Base-by-base conservation (phyloP, 2,329 filamentous ascomycete genomes). In the Fusarium decemcellulare region DNA sequence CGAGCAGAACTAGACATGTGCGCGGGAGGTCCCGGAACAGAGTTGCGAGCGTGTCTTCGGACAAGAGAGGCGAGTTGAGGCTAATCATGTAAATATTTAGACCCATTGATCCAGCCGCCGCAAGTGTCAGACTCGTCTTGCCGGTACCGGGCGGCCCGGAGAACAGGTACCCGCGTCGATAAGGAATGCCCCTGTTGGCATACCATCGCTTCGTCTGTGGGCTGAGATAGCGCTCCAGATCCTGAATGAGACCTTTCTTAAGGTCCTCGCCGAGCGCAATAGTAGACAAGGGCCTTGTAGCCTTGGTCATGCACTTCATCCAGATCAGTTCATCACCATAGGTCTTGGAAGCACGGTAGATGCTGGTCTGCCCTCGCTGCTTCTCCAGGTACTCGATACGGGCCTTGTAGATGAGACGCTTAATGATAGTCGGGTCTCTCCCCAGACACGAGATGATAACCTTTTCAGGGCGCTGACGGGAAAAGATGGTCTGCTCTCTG, bases 101-200 rank as follows among this genome's bases (percentile, higher is more conserved):
- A 1, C 67, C 67, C 66, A 70, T 70, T 2, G 65, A 8, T 1
- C 61, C 63, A 29, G 65, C 68, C 10, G 65, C 58, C 1, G 68
- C 68, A 29, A 72, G 58, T 5, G 68, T 60, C 39, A 68, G 39
- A 23, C 68, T 71, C 4, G 59, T 72, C 42, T 72, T 71, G 12
- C 70, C 70, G 2, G 70, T 72, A 1, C 70, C 70, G 1, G 70
- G 70, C 5, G 70, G 67, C 2, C 70, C 69, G 14, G 65, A 63
- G 40, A 72, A 65, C 34, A 72, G 67, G 37, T 72, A 72, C 3
- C 70, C 70, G 2, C 70, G 39, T 15, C 70, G 67, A n/a, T 71
- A 71, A 4, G 70, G 70, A 10, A 72, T 72, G 6, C 70, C 67
- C 12, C 70, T 44, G 2, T 47, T 61, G 3, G 70, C 67, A 47